Conservation (phyloP, 78 protist species). For the Guillardia theta region DNA sequence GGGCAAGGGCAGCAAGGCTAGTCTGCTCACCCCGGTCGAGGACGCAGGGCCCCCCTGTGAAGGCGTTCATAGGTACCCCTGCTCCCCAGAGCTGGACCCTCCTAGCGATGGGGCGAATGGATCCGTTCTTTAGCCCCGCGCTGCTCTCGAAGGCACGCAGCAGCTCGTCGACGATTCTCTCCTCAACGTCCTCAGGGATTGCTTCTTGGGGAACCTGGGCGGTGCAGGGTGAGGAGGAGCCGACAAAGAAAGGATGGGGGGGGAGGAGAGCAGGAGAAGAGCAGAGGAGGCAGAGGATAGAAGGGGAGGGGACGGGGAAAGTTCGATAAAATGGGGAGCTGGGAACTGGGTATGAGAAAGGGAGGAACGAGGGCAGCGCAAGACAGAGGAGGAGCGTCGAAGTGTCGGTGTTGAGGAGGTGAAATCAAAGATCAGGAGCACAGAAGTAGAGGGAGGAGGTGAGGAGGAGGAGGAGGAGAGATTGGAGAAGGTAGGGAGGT, state of each 20-base stretch:
- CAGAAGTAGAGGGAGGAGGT: neutral
- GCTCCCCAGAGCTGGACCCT: constrained; percentile 1
- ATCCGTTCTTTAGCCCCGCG: neutral
- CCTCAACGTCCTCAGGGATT: neutral
- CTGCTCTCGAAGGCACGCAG: neutral
- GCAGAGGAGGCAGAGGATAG: neutral
- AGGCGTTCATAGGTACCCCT: neutral
- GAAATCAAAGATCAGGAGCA: neutral
- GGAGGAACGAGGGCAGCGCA: neutral
- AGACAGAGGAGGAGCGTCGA: neutral
- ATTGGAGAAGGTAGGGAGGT: neutral
- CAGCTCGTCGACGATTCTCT: neutral
- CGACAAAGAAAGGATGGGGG: neutral
- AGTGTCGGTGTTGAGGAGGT: neutral
- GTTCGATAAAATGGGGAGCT: neutral
- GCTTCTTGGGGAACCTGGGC: neutral
- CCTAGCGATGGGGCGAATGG: neutral
- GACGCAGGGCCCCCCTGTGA: neutral
- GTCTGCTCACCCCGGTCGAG: neutral
- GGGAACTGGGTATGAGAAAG: neutral
- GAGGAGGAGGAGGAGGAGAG: neutral
- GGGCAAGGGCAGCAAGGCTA: too few species aligned
- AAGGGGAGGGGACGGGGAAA: neutral
- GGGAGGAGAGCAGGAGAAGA: neutral
- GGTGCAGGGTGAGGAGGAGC: neutral